Base-by-base conservation (phyloP, 225 moss, liverwort and hornwort species). In the Marchantia paleacea region DNA sequence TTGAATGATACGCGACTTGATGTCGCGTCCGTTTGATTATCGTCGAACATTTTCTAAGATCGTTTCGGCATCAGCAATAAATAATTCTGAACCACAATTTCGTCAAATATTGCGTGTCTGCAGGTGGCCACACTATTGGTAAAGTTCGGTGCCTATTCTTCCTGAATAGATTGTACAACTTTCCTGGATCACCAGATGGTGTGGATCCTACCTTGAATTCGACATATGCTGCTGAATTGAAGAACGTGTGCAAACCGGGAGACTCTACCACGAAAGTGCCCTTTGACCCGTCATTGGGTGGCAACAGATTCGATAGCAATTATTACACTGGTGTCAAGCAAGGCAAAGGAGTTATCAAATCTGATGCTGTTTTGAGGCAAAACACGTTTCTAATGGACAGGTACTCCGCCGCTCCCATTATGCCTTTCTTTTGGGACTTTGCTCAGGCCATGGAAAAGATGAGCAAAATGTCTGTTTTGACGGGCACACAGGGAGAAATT, bases 61-160 rank as follows among this genome's bases (percentile, higher is more conserved):
- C 39, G 2, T 39, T 39, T 2, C 39, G 39, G 3, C 5, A 39
- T 39, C 39, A 39, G 39, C 39, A 39, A 39, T 5, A 39, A 57
- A 57, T 12, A 19, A n/a, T 57, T 13, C 57, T 57, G 57, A 12
- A 57, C 3, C 8, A 39, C 39, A 39, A 39, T 39, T 39, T 39
- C 5, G n/a, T 39, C 39, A 2, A 39, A 39, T 39, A 5, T 39
- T 39, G 39, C 39, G 39, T 57, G 16, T 30, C 53, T 74, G 82
- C 85, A 87, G 87, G 85, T 10, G 88, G 81, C 16, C 90, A 92
- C 78, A 89, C 89, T 0, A 83, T 90, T 9, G 90, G 92, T 0
- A 77, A 82, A 80, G 74, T 83, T 63, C 87, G 88, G 51, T 90
- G 90, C 69, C 61, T 69, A 19, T 52, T 82, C 16, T 78, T 92